phyloP scores from a whole-genome alignment of 306 rosid species.

The Quercus bicolor region DNA sequence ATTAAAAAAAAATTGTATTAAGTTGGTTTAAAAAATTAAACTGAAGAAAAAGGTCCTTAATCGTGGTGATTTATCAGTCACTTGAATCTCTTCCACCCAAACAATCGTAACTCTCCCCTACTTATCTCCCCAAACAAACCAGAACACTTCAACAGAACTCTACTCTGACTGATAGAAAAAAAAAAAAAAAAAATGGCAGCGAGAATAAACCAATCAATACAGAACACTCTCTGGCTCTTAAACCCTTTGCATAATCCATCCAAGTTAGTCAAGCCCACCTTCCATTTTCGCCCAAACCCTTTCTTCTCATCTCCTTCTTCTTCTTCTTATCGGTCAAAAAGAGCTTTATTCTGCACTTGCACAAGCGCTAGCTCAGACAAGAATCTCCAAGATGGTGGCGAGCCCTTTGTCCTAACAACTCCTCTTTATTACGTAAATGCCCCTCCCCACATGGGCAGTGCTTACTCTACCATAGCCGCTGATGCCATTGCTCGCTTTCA shows the following conservation, averaged over 20 bases:
- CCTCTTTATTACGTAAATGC: slow-evolving; percentile 98
- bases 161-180: not conserved
- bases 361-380: slow-evolving; percentile 5
- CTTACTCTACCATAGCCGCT: slow-evolving; percentile 95
- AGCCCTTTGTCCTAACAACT: slow-evolving; percentile 78
- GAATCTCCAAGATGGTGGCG: slow-evolving; percentile 13
- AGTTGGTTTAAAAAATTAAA: no score
- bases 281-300: slow-evolving; percentile 32
- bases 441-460: slow-evolving; percentile 99
- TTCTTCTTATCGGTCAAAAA: slow-evolving; percentile 9
- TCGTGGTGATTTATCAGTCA: no score
- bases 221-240: slow-evolving; percentile 44
- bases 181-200: slow-evolving; percentile 39
- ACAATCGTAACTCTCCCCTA: no score
- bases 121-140: no score
- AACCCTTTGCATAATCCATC: slow-evolving; percentile 44
- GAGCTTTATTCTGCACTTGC: slow-evolving; percentile 46
- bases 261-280: slow-evolving; percentile 34
- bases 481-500: slow-evolving; percentile 96
- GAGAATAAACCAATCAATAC: slow-evolving; percentile 54
- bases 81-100: no score
- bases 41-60: no score
- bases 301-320: not conserved
- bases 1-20: no score
- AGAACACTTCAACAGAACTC: no score